Evolutionary conservation across 495 filamentous ascomycete genomes (phyloP).

Genomic region (Aspergillus sclerotioniger): DNA sequence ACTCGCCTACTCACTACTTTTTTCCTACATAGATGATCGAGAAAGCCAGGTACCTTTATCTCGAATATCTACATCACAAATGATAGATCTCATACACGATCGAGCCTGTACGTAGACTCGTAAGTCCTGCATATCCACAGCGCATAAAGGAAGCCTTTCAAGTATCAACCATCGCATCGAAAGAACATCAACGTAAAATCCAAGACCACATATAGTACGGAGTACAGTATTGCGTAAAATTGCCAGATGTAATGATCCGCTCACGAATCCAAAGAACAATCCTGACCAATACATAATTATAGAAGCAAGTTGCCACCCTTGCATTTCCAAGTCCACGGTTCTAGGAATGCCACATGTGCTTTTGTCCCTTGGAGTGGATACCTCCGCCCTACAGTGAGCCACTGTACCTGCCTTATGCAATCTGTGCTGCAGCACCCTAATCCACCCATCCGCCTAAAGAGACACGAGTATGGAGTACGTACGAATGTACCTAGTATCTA

Average conservation of each 20-base stretch:
- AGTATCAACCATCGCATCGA: background rate
- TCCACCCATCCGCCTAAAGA: background rate
- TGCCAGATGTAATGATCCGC: background rate
- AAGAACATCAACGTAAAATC: background rate
- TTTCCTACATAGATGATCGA: background rate
- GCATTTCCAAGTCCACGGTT: conserved; percentile 7
- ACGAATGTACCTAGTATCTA: background rate
- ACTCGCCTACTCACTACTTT: background rate
- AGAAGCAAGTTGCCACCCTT: background rate
- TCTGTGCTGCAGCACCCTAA: background rate
- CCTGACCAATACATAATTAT: background rate
- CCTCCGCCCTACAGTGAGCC: background rate
- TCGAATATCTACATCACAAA: background rate
- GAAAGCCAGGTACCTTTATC: background rate
- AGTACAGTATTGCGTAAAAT: background rate
- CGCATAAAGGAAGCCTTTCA: background rate
- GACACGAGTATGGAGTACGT: background rate
- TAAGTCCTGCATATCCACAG: background rate
- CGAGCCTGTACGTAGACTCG: background rate
- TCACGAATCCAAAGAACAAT: background rate
- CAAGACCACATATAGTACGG: background rate
- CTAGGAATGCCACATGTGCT: conserved; percentile 13
- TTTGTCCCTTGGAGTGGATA: background rate
- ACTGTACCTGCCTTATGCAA: background rate
- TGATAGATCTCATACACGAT: conserved; percentile 1